A percentile compares a stretch with the other conserved stretches of the same genome.
phyloP scores from a whole-genome alignment of 306 rosid genomes.

The Prunus fruticosa region DNA sequence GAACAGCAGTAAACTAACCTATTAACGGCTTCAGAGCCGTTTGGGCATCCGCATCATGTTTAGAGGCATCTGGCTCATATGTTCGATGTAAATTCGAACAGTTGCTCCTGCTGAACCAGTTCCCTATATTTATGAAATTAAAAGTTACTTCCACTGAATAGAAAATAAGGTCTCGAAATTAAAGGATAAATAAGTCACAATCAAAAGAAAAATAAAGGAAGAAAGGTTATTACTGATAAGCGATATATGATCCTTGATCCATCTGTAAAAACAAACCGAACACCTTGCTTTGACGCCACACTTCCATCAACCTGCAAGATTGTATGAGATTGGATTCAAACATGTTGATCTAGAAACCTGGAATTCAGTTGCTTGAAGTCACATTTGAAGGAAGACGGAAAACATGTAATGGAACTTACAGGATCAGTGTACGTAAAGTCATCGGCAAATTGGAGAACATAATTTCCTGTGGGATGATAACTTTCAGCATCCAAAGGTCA shows the following conservation, averaged over 20 bases:
- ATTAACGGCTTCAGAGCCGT: conserved; percentile 78
- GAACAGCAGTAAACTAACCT: conserved; percentile 44
- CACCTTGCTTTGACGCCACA: conserved; percentile 87
- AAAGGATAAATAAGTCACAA: neutral
- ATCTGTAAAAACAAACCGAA: conserved; percentile 88
- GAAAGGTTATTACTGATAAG: conserved; percentile 64
- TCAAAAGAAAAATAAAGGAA: neutral
- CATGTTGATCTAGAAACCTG: conserved; percentile 4
- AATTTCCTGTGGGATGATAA: conserved; percentile 54
- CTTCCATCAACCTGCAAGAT: conserved; percentile 80
- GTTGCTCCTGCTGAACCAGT: conserved; percentile 99
- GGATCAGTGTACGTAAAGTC: conserved; percentile 88
- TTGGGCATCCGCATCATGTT: conserved; percentile 88
- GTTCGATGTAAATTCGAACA: conserved; percentile 84
- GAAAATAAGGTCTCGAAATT: neutral
- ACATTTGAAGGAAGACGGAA: neutral
- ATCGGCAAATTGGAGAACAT: conserved; percentile 82
- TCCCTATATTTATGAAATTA: conserved; percentile 49
- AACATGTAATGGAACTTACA: conserved; percentile 46
- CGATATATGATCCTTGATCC: conserved; percentile 96
- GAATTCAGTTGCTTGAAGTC: conserved; percentile 17
- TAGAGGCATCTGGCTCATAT: conserved; percentile 76
- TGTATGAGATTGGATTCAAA: conserved; percentile 1
- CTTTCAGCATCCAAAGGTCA: conserved; percentile 15
- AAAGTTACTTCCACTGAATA: conserved; percentile 7